Conservation (phyloP, 2,329 filamentous ascomycete species). For the Aspergillus sp. region DNA sequence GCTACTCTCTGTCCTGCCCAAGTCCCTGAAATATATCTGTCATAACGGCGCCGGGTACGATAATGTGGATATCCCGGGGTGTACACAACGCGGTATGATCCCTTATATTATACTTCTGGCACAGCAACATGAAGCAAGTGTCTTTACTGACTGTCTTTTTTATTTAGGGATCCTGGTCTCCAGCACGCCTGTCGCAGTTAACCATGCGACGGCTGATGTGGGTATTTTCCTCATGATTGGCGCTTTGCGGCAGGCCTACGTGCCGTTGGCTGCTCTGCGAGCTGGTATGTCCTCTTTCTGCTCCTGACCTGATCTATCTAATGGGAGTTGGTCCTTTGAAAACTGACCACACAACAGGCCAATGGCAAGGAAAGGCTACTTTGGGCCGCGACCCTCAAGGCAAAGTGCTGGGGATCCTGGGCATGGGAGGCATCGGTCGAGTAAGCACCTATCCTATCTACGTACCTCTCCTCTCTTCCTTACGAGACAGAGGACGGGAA, state of each 20-base stretch:
- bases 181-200: slow-evolving; percentile 47
- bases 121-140: not conserved
- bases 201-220: slow-evolving; percentile 48
- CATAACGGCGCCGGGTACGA: slow-evolving; percentile 62
- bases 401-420: slow-evolving; percentile 48
- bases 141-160: not conserved
- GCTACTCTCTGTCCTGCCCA: slow-evolving; percentile 46
- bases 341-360: slow-evolving; percentile 23
- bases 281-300: slow-evolving; percentile 29
- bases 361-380: slow-evolving; percentile 43
- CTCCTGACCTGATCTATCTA: not conserved
- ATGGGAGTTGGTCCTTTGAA: not conserved
- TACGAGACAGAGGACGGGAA: no score
- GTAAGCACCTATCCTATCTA: slow-evolving; percentile 26
- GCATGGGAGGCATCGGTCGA: slow-evolving; percentile 50
- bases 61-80: slow-evolving; percentile 57
- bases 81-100: slow-evolving; percentile 45
- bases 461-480: no score
- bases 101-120: not conserved
- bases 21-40: slow-evolving; percentile 50
- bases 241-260: slow-evolving; percentile 45
- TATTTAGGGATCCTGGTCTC: slow-evolving; percentile 40
- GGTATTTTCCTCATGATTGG: slow-evolving; percentile 51
- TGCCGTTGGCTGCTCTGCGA: slow-evolving; percentile 42
- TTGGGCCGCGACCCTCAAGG: slow-evolving; percentile 47